Percentiles rank a stretch among this genome's conserved stretches.
These are phyloP conservation scores for Bipolaris cookei DNA, from an alignment of 2,329 filamentous ascomycete genomes.

Conservation along the genomic window DNA sequence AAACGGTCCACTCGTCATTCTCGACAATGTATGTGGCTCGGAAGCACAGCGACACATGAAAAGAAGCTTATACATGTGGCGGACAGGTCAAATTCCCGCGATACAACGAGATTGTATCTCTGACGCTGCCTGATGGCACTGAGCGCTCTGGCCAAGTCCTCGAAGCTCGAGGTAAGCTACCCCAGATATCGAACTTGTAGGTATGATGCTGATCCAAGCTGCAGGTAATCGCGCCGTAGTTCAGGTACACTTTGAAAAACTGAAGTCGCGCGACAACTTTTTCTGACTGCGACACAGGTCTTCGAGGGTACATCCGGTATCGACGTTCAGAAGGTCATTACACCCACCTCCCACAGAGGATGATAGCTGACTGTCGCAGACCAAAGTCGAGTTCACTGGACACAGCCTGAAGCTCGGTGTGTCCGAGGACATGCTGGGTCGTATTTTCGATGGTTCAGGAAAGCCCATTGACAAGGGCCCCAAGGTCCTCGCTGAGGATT, in stretches of 20 bases:
- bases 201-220: constrained; percentile 24
- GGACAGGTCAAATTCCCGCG: constrained; percentile 91
- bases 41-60: constrained; percentile 4
- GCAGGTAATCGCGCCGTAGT: constrained; percentile 91
- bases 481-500: constrained; percentile 97
- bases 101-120: constrained; percentile 96
- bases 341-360: constrained; percentile 18
- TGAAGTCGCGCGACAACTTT: background rate
- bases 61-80: constrained; percentile 30
- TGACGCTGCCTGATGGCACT: constrained; percentile 94
- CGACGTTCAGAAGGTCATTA: constrained; percentile 87
- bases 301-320: constrained; percentile 97
- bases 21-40: constrained; percentile 79
- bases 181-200: background rate
- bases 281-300: constrained; percentile 65
- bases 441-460: constrained; percentile 97
- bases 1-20: constrained; percentile 95
- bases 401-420: constrained; percentile 98
- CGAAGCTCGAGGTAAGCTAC: constrained; percentile 84
- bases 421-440: constrained; percentile 98
- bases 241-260: constrained; percentile 66
- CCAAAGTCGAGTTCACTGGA: constrained; percentile 95
- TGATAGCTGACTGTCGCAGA: constrained; percentile 60
- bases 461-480: constrained; percentile 98
- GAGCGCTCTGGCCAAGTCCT: constrained; percentile 94